Evolutionary conservation across 176 grass and related monocot species (phyloP), one percentile per base, ranked within the genome.

Genomic region (Miscanthus lutarioriparius): DNA sequence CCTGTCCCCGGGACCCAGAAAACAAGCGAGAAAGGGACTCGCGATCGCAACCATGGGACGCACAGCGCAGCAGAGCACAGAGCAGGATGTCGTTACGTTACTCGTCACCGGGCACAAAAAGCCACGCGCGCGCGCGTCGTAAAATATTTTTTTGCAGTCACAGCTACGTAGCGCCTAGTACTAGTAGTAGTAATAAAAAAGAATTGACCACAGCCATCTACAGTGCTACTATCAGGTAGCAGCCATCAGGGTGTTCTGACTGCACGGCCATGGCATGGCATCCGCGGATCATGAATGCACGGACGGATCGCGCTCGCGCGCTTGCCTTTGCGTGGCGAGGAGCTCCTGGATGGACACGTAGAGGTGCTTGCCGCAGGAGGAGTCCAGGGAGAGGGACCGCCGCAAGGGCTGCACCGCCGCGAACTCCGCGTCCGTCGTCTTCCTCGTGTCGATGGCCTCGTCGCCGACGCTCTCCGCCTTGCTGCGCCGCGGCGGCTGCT

Each of bases 331-430:
- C 33, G 41, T 40, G 79, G 30, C 61, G 22, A 89, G 75, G n/a
- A 89, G 41, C 72, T 91, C 91, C 80, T 79, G 84, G 68, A 97
- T 85, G 25, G 92, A 90, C 43, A 91, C 40, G 76, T 93, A 91
- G 32, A 97, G 76, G 74, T 87, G 87, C 84, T 79, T 88, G 77
- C 88, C 90, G 66, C 70, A 79, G 48, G 86, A 91, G 15, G 90
- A 95, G 80, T 95, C 92, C 82, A 97, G 79, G 72, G 95, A 97
- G 23, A 97, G 54, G 22, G 95, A 97, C 85, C 95, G 86, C 88
- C 89, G 85, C 72, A 95, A 77, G 2, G 86, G 92, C 87, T 92
- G 84, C 77, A 88, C 74, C 43, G 54, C 74, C 51, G 72, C 77
- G 90, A 97, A 91, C 84, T 79, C 64, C 25, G 75, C 70, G n/a